Evolutionary conservation across 495 filamentous ascomycete genomes (phyloP), one percentile per base, ranked within the genome.

Genomic region (Penicillium soppii): DNA sequence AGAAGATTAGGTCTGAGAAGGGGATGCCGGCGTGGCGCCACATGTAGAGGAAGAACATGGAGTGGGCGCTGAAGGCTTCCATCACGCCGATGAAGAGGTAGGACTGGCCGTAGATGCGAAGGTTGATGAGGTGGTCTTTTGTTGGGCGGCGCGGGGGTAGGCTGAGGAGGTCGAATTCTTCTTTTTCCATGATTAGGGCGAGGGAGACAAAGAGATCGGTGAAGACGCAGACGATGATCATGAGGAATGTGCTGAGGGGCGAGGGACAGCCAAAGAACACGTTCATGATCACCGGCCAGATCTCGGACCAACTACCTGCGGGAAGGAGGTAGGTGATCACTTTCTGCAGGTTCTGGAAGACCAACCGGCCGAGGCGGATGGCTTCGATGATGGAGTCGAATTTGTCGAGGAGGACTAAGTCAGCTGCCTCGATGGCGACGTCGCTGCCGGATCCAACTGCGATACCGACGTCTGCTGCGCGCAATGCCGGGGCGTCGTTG

Each of bases 401-500:
- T 0, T 74, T 76, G 25, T 88, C 86, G 2, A 90, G 72, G 6
- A 97, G 81, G 13, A 97, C 89, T 4, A 97, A 81, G 58, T 95
- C 88, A 9, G 92, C 90, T 5, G 92, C 92, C 70, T 96, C 94
- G 81, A 72, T 81, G 15, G 81, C 81, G 2, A 83, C 78, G 35
- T 84, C 81, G 20, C 77, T 79, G 21, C 76, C 72, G 10, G 72
- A 74, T 23, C 80, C 84, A 69, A 88, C 82, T 3, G 85, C 84
- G 50, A 89, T 80, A 43, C 85, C 85, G 5, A 88, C 79, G 57
- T 89, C 81, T 19, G 85, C 82, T 22, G 76, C 71, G 43, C 82
- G 82, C 33, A 89, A 69, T 23, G 82, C 82, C 7, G 85, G 85
- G 7, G 83, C 80, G 57, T 89, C 85, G 55, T 89, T 89, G 47